Conservation (phyloP, 2,329 filamentous ascomycete species). For the Venturia carpophila region DNA sequence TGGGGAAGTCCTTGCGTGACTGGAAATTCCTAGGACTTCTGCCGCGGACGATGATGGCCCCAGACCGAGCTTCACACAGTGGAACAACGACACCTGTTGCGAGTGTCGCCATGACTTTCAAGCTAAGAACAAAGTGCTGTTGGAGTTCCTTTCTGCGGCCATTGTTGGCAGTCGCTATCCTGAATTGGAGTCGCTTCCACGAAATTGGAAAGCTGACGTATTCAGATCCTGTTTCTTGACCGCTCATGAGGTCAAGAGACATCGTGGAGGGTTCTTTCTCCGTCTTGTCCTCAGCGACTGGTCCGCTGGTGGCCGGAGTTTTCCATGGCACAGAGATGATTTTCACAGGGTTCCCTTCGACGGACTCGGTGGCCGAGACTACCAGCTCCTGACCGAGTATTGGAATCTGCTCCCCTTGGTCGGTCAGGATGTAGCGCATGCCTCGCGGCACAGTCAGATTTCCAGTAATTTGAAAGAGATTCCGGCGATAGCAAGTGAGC, state of each 20-base stretch:
- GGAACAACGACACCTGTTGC: slow-evolving; percentile 75
- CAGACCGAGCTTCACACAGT: slow-evolving; percentile 75
- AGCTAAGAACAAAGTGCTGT: slow-evolving; percentile 85
- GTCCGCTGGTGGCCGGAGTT: slow-evolving; percentile 67
- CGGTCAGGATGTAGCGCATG: slow-evolving; percentile 71
- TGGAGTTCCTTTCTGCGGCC: slow-evolving; percentile 89
- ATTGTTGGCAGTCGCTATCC: slow-evolving; percentile 94
- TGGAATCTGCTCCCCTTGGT: slow-evolving; percentile 74
- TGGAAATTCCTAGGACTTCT: slow-evolving; percentile 93
- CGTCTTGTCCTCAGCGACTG: slow-evolving; percentile 47
- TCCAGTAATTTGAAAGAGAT: slow-evolving; percentile 92
- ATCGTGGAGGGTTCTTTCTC: slow-evolving; percentile 85
- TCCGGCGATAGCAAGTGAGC: slow-evolving; percentile 89
- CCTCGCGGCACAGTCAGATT: slow-evolving; percentile 73
- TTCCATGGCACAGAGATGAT: slow-evolving; percentile 98
- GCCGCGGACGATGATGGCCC: slow-evolving; percentile 87
- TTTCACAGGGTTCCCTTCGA: slow-evolving; percentile 84
- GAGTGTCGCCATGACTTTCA: slow-evolving; percentile 78
- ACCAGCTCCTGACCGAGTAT: slow-evolving; percentile 77
- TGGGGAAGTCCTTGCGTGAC: slow-evolving; percentile 82
- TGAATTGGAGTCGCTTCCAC: slow-evolving; percentile 88
- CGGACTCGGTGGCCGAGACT: slow-evolving; percentile 88
- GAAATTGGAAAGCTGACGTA: slow-evolving; percentile 87
- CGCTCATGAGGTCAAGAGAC: slow-evolving; percentile 57
- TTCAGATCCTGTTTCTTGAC: slow-evolving; percentile 68